These are phyloP conservation scores for Globisporangium splendens DNA, from an alignment of 352 stramenopile genomes.

Conservation along the genomic window DNA sequence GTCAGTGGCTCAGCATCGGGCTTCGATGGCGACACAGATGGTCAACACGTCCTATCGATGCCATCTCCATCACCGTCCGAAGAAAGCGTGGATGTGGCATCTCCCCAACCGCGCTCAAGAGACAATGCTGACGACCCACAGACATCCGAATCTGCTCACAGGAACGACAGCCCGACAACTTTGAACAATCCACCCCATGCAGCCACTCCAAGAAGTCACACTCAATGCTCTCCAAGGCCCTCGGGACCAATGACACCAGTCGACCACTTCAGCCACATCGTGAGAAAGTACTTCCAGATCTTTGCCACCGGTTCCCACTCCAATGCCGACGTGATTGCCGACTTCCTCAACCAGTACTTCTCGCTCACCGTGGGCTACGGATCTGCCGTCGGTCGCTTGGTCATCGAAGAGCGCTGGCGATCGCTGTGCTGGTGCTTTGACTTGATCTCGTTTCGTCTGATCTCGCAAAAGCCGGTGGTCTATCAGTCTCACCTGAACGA, in stretches of 20 bases:
- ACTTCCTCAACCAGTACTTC: constrained; percentile 13
- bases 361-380: constrained; percentile 7
- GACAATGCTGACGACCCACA: background rate
- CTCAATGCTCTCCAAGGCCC: too few species aligned
- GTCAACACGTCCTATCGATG: background rate
- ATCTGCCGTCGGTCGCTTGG: constrained; percentile 2
- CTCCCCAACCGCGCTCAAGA: background rate
- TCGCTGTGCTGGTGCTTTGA: constrained; percentile 19
- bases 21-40: constrained; percentile 10
- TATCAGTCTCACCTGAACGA: constrained; percentile 12
- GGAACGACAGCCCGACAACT: too few species aligned
- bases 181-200: too few species aligned
- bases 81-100: too few species aligned
- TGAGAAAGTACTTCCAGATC: constrained; percentile 10
- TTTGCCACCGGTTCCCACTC: constrained; percentile 7
- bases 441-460: constrained; percentile 9
- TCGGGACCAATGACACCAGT: constrained; percentile 11
- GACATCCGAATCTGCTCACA: constrained; percentile 1
- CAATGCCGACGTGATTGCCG: background rate
- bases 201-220: too few species aligned
- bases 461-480: background rate
- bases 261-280: constrained; percentile 10
- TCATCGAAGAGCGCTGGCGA: constrained; percentile 16
- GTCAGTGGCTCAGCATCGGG: background rate
- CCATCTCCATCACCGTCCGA: background rate